Evolutionary conservation across 1,284 basidiomycete species (phyloP), one percentile per base, ranked within the genome.

Genomic region (Ceratobasidium papillatum): DNA sequence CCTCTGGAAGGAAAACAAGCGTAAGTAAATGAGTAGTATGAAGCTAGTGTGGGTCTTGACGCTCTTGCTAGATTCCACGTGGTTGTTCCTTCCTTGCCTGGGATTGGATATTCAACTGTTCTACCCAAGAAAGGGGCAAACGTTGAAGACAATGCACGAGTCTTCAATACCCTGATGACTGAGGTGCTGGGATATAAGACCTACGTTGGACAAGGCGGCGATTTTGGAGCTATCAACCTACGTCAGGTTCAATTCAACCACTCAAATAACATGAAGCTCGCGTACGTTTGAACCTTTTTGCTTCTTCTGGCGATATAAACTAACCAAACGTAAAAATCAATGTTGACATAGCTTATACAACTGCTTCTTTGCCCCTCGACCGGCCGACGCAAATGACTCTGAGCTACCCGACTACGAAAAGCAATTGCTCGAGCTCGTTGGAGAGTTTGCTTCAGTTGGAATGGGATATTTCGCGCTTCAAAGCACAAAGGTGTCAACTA

Each of bases 81-180:
- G 8, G 75, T 80, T 36, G 61, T 78, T 3, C 79, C 79, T 14
- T 80, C 79, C 17, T 75, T 79, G 34, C 78, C 79, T 14, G 78
- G 79, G n/a, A 78, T 78, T 63, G 78, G 79, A 51, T 75, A 78
- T 32, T 80, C 79, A 8, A 76, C 77, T 1, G 66, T 76, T 5
- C 78, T 78, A 8, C 74, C 75, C 38, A 76, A 76, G 17, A 66
- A 74, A 27, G 77, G 77, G n/a, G 78, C 75, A 71, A 78, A 76
- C 11, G 36, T 78, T 17, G 77, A 66, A 3, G 75, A 78, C 38
- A 78, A 76, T n/a, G 79, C 78, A 11, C 63, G 75, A 22, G 45
- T 80, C n/a, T 76, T 78, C 63, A 71, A 80, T 56, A 75, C 74
- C 1, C 74, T 80, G n/a, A 78, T 80, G 78, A 77, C 76, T 0